Evolutionary conservation across 2,329 filamentous ascomycete genomes (phyloP).

Genomic region (Tolypocladium endophyticum): DNA sequence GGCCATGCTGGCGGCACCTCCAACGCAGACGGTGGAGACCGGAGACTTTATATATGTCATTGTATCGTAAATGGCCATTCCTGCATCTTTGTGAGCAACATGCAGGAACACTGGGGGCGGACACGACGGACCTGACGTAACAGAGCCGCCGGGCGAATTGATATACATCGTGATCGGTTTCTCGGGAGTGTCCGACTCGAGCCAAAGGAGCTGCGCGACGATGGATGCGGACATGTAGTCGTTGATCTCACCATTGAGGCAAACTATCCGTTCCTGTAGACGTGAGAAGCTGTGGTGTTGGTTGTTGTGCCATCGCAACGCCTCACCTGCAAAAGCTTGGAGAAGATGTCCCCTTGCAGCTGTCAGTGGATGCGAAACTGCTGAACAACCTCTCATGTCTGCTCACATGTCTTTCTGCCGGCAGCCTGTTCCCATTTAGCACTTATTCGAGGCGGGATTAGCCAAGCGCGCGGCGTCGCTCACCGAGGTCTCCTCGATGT

Average conservation of each 20-base stretch:
- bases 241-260: constrained; percentile 84
- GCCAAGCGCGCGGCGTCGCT: constrained; percentile 6
- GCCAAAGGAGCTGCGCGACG: constrained; percentile 91
- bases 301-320: not conserved
- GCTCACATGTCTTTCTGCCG: constrained; percentile 67
- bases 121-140: constrained; percentile 50
- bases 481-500: constrained; percentile 38
- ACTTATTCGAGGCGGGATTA: not conserved
- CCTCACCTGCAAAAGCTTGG: constrained; percentile 61
- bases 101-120: not conserved
- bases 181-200: constrained; percentile 90
- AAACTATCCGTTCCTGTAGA: constrained; percentile 77
- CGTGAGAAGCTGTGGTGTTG: constrained; percentile 3
- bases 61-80: constrained; percentile 91
- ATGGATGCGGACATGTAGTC: constrained; percentile 86
- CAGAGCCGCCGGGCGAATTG: constrained; percentile 88
- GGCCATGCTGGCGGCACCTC: constrained; percentile 92
- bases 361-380: constrained; percentile 7
- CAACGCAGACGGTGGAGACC: constrained; percentile 89
- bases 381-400: no score
- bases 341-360: constrained; percentile 68
- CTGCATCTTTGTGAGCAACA: constrained; percentile 16
- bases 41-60: constrained; percentile 95
- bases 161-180: constrained; percentile 98
- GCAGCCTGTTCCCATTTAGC: constrained; percentile 46